Evolutionary conservation across 129 eudicot genomes (phyloP).

Genomic region (Lactuca sativa): DNA sequence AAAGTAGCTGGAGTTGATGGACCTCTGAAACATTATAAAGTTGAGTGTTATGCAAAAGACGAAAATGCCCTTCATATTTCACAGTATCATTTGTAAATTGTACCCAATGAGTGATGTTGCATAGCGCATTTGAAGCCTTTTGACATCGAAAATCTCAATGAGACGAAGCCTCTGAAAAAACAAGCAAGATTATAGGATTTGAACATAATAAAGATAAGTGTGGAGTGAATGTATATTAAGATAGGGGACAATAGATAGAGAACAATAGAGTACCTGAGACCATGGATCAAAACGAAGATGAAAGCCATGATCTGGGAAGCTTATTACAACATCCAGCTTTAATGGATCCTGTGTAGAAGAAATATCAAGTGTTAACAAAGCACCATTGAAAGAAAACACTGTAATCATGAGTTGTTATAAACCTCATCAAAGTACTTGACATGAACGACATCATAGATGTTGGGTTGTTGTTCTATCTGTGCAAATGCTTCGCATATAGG

Average conservation of each 20-base stretch:
- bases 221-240: not conserved
- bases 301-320: conserved; percentile 92
- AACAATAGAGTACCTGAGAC: conserved; percentile 58
- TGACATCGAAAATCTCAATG: conserved; percentile 83
- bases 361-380: conserved; percentile 2
- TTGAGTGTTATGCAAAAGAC: not conserved
- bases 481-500: conserved; percentile 96
- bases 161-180: conserved; percentile 78
- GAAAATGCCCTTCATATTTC: not conserved
- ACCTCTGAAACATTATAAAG: conserved; percentile 50
- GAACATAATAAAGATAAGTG: no score
- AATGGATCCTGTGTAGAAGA: conserved; percentile 71
- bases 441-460: conserved; percentile 88
- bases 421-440: conserved; percentile 97
- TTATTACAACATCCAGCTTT: conserved; percentile 82
- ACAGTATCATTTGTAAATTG: conserved; percentile 30
- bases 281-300: conserved; percentile 86
- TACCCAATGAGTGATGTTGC: conserved; percentile 93
- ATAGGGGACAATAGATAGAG: not conserved
- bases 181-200: not conserved
- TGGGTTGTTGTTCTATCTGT: conserved; percentile 90
- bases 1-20: conserved; percentile 88
- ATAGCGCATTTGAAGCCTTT: conserved; percentile 94
- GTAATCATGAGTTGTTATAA: conserved; percentile 8
- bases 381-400: not conserved